These are phyloP conservation scores for Bassia scoparia DNA, from an alignment of 148 eudicot species.

Conservation along the genomic window DNA sequence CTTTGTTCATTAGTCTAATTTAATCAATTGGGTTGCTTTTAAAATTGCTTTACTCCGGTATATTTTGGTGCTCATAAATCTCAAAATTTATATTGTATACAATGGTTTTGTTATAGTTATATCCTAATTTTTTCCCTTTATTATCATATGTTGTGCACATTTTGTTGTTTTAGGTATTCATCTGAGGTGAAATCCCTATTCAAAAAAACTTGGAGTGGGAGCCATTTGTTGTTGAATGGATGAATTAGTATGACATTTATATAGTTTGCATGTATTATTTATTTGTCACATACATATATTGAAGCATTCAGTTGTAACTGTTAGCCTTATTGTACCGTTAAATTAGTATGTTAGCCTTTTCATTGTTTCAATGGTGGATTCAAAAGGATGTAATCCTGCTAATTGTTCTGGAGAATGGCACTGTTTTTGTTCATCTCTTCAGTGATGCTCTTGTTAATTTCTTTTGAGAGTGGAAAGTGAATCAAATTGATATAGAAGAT, in stretches of 20 bases:
- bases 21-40: constrained; percentile 4
- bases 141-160: no score
- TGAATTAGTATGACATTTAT: constrained; percentile 47
- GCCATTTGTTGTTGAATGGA: constrained; percentile 83
- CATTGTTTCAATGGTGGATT: neutral
- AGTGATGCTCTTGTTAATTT: neutral
- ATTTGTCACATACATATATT: neutral
- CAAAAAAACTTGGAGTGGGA: constrained; percentile 70
- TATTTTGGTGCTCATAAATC: no score
- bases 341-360: neutral
- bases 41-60: neutral
- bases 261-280: neutral
- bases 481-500: neutral
- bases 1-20: no score
- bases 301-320: neutral
- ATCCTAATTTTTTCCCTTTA: no score
- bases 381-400: neutral
- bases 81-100: no score
- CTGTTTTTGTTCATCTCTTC: neutral
- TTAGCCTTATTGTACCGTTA: neutral
- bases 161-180: constrained; percentile 57
- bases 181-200: constrained; percentile 81
- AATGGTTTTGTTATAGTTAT: no score
- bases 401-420: no score
- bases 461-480: neutral